Evolutionary conservation across 257 asterid species (phyloP).

Genomic region (Capsicum pubescens): DNA sequence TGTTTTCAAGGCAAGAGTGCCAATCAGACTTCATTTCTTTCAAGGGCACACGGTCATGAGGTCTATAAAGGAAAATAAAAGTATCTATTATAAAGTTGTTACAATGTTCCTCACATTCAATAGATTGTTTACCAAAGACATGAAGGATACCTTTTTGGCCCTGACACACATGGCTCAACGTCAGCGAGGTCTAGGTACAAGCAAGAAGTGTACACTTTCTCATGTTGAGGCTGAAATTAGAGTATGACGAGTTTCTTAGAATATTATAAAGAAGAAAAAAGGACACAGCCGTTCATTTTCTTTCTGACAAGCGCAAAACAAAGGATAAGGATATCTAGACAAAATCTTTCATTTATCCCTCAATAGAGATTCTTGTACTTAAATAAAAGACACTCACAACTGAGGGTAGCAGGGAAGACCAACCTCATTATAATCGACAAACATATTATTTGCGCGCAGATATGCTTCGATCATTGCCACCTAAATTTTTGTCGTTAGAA

Average conservation of each 20-base stretch:
- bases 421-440: slow-evolving; percentile 91
- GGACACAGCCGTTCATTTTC: background rate
- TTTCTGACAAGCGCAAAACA: background rate
- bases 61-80: slow-evolving; percentile 52
- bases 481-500: slow-evolving; percentile 43
- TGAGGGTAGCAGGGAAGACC: slow-evolving; percentile 14
- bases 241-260: slow-evolving; percentile 24
- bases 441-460: slow-evolving; percentile 92
- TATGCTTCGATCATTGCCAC: slow-evolving; percentile 95
- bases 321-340: background rate
- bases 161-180: slow-evolving; percentile 88
- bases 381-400: slow-evolving; percentile 14
- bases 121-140: slow-evolving; percentile 17
- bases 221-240: slow-evolving; percentile 80
- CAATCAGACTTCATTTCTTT: slow-evolving; percentile 93
- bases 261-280: background rate
- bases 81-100: background rate
- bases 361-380: background rate
- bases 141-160: slow-evolving; percentile 77
- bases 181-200: slow-evolving; percentile 69
- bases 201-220: slow-evolving; percentile 74
- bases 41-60: slow-evolving; percentile 90
- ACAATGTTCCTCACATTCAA: slow-evolving; percentile 15
- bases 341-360: background rate
- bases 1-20: slow-evolving; percentile 89